Evolutionary conservation across 129 eudicot genomes (phyloP).

Genomic region (Flaveria bidentis): DNA sequence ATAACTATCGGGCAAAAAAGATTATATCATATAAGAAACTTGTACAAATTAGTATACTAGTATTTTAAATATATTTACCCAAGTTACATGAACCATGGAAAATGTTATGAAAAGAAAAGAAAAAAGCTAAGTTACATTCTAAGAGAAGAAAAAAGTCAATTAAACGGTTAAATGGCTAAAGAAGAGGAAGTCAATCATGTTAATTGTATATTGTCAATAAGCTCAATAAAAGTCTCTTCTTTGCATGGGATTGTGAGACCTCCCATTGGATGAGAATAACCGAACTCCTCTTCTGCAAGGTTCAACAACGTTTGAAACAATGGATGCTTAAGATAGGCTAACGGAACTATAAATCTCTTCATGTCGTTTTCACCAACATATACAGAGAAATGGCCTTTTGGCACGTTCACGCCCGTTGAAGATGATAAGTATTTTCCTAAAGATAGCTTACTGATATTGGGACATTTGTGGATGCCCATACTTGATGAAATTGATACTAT

Average conservation of each 20-base stretch:
- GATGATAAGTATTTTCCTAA: background rate
- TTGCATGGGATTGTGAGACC: conserved; percentile 28
- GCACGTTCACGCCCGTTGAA: background rate
- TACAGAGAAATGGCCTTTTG: conserved; percentile 8
- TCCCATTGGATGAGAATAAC: conserved; percentile 27
- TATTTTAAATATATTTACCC: too few species aligned
- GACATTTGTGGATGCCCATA: conserved; percentile 12
- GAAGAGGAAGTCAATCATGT: too few species aligned
- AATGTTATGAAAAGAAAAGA: too few species aligned
- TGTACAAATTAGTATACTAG: too few species aligned
- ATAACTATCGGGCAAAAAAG: too few species aligned
- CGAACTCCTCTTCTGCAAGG: conserved; percentile 19
- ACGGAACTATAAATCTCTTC: conserved; percentile 25
- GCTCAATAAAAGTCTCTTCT: conserved; percentile 32
- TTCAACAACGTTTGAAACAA: background rate
- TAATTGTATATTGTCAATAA: background rate
- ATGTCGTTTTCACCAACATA: conserved; percentile 16
- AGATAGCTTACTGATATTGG: background rate
- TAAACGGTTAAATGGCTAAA: too few species aligned
- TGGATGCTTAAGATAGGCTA: conserved; percentile 23
- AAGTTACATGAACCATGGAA: too few species aligned
- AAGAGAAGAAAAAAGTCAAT: too few species aligned
- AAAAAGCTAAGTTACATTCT: too few species aligned
- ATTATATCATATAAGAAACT: too few species aligned
- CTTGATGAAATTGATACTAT: background rate